phyloP scores from a whole-genome alignment of 768 basidiomycete genomes.

The Leccinum incarnatum region DNA sequence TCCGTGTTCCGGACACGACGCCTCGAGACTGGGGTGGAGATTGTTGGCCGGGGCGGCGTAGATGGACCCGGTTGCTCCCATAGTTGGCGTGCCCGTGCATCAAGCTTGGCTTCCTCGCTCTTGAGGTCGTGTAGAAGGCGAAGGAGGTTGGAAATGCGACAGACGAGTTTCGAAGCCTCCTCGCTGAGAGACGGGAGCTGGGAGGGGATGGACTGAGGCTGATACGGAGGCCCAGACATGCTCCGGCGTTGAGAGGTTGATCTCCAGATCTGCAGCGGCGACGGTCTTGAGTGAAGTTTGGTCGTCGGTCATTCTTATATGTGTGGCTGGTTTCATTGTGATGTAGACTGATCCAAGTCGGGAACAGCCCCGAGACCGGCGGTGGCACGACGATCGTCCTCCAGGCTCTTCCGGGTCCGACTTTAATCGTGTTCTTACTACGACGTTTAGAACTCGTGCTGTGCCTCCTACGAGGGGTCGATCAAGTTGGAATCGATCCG shows the following conservation, averaged over 20 bases:
- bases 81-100: slow-evolving; percentile 15
- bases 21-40: slow-evolving; percentile 5
- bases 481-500: neutral
- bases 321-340: slow-evolving; percentile 8
- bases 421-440: neutral
- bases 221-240: slow-evolving; percentile 11
- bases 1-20: neutral
- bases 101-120: slow-evolving; percentile 20
- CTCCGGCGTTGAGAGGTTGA: neutral
- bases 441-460: neutral
- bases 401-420: neutral
- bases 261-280: neutral
- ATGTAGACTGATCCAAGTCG: slow-evolving; percentile 10
- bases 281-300: neutral
- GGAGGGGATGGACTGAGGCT: neutral
- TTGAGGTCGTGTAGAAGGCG: slow-evolving; percentile 21
- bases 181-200: slow-evolving; percentile 8
- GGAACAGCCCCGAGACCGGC: neutral
- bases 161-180: slow-evolving; percentile 9
- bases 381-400: neutral
- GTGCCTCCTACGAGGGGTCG: neutral
- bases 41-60: neutral
- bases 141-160: slow-evolving; percentile 19
- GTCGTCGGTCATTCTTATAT: slow-evolving; percentile 11
- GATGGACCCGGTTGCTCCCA: slow-evolving; percentile 2